phyloP scores from a whole-genome alignment of 2,329 filamentous ascomycete genomes.

The Nannizzia gypsea region DNA sequence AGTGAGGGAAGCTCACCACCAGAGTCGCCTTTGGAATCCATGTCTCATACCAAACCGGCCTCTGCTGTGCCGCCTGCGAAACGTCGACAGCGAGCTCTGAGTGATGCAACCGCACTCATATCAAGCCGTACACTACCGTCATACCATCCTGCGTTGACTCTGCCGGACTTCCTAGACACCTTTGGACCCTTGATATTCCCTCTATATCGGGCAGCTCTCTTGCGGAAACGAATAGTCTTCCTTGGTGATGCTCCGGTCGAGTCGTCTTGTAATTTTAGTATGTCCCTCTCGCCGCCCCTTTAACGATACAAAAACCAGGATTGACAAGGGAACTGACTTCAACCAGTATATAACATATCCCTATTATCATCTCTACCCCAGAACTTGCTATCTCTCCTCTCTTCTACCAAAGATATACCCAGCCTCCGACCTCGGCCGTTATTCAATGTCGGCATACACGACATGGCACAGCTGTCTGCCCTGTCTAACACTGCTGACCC shows the following conservation, averaged over 20 bases:
- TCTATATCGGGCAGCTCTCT: slow-evolving; percentile 71
- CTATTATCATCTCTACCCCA: slow-evolving; percentile 78
- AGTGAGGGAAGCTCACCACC: slow-evolving; percentile 26
- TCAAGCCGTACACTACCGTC: slow-evolving; percentile 52
- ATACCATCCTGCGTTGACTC: slow-evolving; percentile 76
- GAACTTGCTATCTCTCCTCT: slow-evolving; percentile 58
- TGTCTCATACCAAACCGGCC: slow-evolving; percentile 38
- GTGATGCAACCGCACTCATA: slow-evolving; percentile 32
- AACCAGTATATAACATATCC: slow-evolving; percentile 80
- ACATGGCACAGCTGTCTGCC: slow-evolving; percentile 68
- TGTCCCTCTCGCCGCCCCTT: slow-evolving; percentile 14
- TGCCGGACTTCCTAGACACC: slow-evolving; percentile 62
- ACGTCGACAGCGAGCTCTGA: slow-evolving; percentile 30
- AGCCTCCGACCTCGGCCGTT: slow-evolving; percentile 61
- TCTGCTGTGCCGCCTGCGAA: slow-evolving; percentile 34
- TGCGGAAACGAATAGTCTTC: slow-evolving; percentile 79
- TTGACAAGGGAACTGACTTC: slow-evolving; percentile 15
- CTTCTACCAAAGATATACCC: slow-evolving; percentile 44
- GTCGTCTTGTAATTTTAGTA: slow-evolving; percentile 79
- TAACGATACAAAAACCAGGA: background rate
- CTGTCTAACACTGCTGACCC: slow-evolving; percentile 33
- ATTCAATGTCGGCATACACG: slow-evolving; percentile 89
- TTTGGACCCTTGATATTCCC: slow-evolving; percentile 91
- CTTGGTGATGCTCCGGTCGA: slow-evolving; percentile 78
- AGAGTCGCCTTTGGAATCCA: slow-evolving; percentile 44